Percentiles rank a stretch among this genome's conserved stretches.
phyloP scores from a whole-genome alignment of 179 eudicot genomes.

The Amaranthus tricolor region DNA sequence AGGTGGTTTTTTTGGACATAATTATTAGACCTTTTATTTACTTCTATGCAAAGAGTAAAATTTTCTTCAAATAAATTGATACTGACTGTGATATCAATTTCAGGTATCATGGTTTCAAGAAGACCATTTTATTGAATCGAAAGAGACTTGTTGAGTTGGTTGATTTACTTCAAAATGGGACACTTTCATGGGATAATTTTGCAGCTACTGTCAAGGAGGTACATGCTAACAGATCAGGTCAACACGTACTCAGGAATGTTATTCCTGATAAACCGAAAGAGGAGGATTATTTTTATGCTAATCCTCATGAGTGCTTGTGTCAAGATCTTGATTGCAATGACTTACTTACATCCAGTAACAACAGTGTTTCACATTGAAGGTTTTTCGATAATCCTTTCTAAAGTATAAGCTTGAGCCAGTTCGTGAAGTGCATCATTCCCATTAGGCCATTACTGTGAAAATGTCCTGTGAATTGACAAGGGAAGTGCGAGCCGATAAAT shows the following conservation, averaged over 20 bases:
- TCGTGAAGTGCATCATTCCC: background rate
- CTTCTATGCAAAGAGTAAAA: no score
- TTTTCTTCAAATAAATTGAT: background rate
- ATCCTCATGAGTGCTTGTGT: conserved; percentile 92
- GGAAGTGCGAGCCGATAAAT: conserved; percentile 1
- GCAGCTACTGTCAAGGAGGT: conserved; percentile 44
- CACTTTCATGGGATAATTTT: conserved; percentile 73
- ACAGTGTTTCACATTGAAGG: conserved; percentile 28
- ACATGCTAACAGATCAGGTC: conserved; percentile 73
- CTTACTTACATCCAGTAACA: conserved; percentile 35
- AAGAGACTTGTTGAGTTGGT: conserved; percentile 63
- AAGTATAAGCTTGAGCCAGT: conserved; percentile 11
- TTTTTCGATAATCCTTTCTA: background rate
- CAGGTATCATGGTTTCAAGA: conserved; percentile 88
- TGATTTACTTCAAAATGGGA: conserved; percentile 73
- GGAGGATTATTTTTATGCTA: conserved; percentile 93
- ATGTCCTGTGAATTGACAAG: conserved; percentile 1
- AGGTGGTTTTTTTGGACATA: no score
- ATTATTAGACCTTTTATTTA: no score
- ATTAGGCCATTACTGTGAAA: background rate
- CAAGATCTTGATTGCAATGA: conserved; percentile 47
- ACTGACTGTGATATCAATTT: conserved; percentile 24
- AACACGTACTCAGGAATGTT: conserved; percentile 57
- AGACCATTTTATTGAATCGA: conserved; percentile 67
- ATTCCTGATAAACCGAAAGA: conserved; percentile 88